Evolutionary conservation across 1,284 basidiomycete species (phyloP).

Genomic region (Microbotryomycetes sp.): DNA sequence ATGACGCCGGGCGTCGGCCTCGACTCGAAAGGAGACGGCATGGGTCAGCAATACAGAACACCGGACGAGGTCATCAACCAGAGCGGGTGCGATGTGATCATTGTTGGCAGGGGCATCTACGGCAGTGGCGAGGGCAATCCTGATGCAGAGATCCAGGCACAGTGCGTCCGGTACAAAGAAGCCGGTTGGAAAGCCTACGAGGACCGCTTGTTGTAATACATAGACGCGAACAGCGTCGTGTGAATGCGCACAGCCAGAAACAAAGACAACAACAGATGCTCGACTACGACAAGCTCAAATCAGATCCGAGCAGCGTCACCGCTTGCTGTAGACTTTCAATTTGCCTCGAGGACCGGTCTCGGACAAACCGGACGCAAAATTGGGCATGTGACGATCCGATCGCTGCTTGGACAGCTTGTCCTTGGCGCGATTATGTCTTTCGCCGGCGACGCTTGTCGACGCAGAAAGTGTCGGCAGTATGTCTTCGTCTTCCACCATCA

Average conservation of each 20-base stretch:
- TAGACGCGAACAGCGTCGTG: neutral
- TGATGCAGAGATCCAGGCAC: constrained; percentile 54
- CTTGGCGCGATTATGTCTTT: neutral
- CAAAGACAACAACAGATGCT: neutral
- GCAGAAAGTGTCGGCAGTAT: neutral
- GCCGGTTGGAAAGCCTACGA: constrained; percentile 88
- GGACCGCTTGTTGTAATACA: constrained; percentile 1
- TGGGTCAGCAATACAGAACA: constrained; percentile 96
- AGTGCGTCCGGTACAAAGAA: constrained; percentile 72
- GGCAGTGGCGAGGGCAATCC: constrained; percentile 59
- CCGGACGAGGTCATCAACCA: constrained; percentile 75
- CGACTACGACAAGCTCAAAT: neutral
- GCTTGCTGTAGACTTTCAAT: neutral
- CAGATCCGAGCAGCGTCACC: neutral
- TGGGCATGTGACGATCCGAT: neutral
- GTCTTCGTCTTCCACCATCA: neutral
- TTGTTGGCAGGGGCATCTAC: constrained; percentile 94
- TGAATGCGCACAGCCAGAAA: neutral
- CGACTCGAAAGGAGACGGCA: constrained; percentile 69
- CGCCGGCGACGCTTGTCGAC: neutral
- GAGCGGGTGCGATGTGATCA: constrained; percentile 93
- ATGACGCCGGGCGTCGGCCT: constrained; percentile 90
- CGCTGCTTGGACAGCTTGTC: neutral
- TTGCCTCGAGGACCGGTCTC: neutral
- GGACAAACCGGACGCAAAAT: neutral